phyloP scores from a whole-genome alignment of 2,329 filamentous ascomycete genomes.

The Fusarium palustre region DNA sequence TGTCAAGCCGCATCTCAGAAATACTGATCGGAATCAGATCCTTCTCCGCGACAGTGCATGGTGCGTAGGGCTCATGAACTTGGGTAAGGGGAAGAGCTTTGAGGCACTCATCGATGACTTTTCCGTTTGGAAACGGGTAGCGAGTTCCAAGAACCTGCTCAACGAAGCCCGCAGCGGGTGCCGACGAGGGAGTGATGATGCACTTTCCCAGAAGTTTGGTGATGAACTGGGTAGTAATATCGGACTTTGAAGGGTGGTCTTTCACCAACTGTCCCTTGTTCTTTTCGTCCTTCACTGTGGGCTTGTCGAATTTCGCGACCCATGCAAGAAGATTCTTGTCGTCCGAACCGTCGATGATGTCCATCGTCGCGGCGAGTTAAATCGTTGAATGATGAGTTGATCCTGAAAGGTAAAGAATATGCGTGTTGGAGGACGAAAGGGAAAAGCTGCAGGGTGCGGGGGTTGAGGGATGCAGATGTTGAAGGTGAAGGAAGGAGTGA shows the following conservation, averaged over 20 bases:
- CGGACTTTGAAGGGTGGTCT: background rate
- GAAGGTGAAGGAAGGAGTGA: background rate
- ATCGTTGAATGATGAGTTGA: no score
- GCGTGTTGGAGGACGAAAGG: background rate
- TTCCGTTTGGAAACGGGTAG: background rate
- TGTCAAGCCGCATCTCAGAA: background rate
- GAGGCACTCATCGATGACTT: background rate
- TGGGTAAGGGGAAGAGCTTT: background rate
- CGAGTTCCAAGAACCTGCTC: background rate
- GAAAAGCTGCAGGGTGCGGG: background rate
- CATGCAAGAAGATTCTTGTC: background rate
- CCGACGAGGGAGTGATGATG: background rate
- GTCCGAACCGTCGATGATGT: background rate
- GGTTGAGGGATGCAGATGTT: background rate
- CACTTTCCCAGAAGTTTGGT: background rate
- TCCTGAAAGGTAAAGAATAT: background rate
- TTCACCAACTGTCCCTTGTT: constrained; percentile 18
- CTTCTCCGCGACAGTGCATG: background rate
- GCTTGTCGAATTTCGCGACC: background rate
- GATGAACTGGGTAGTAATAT: background rate
- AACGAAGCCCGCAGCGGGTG: background rate
- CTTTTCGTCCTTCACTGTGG: background rate
- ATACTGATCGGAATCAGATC: constrained; percentile 10
- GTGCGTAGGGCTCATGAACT: constrained; percentile 9
- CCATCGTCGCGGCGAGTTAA: background rate